phyloP scores from a whole-genome alignment of 805 yeast genomes.

The Candida namnaoensis region DNA sequence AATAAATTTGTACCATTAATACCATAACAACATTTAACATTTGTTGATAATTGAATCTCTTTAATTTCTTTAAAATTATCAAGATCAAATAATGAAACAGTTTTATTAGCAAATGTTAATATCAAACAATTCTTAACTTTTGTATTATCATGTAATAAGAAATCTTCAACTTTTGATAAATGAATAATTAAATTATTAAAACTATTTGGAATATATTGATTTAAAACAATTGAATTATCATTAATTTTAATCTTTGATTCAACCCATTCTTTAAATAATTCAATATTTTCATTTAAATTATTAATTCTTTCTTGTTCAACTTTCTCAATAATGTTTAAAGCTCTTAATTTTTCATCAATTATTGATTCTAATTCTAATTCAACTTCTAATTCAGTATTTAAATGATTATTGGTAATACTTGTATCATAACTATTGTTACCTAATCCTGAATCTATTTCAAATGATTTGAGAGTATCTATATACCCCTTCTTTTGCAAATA shows the following conservation, averaged over 20 bases:
- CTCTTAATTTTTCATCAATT: constrained; percentile 27
- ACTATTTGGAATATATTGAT: not conserved
- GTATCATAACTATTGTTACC: too few species aligned
- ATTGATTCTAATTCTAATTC: constrained; percentile 30
- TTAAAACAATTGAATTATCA: too few species aligned
- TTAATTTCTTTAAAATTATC: not conserved
- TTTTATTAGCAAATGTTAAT: constrained; percentile 11
- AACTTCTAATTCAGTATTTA: constrained; percentile 1
- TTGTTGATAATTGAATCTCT: constrained; percentile 11
- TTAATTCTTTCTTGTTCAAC: not conserved
- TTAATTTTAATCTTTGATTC: not conserved
- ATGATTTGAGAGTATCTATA: constrained; percentile 33
- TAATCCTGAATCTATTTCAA: constrained; percentile 25
- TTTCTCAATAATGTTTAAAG: constrained; percentile 9
- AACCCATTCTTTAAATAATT: constrained; percentile 1
- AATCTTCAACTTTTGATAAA: constrained; percentile 4
- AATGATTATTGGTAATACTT: too few species aligned
- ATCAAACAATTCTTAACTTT: constrained; percentile 7
- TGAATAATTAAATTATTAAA: constrained; percentile 12
- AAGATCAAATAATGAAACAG: constrained; percentile 9
- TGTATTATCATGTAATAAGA: constrained; percentile 9
- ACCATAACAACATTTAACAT: constrained; percentile 26
- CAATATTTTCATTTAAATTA: constrained; percentile 2
- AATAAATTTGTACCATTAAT: constrained; percentile 18
- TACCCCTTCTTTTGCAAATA: constrained; percentile 45